Base-by-base conservation (phyloP, 805 yeast species). In the Metschnikowia lachancei region DNA sequence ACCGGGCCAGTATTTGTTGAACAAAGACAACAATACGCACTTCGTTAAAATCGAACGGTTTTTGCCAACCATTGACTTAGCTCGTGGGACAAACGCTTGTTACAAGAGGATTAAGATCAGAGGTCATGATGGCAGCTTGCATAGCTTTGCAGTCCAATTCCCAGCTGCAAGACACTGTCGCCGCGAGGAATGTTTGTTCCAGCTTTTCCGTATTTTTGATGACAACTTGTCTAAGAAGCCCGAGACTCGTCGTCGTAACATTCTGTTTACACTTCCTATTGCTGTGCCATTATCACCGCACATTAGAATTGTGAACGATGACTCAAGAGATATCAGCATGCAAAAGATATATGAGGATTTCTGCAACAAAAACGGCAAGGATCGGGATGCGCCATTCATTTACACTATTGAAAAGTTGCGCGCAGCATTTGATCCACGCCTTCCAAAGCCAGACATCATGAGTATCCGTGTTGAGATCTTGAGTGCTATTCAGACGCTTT, bases 141-240 rank as follows among this genome's bases (percentile, higher is more conserved):
- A 92, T 66, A 81, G 92, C 39, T 95, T 94, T 74, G 95, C 97
- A 0, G 95, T 94, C 17, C 99, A 94, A 70, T 90, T 87, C 65
- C 99, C 99, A 6, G 95, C 98, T 13, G 97, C 97, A 11, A 82
- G 99, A 56, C 97, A 92, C 59, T 88, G 96, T 57, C 85, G 99
- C 62, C 82, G 99, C 44, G 99, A 94, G 62, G 99, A 94, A 61
- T 78, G 96, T 44, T 83, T 94, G 47, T 85, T 89, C 75, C 99
- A 94, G 64, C 68, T 94, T 53, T 91, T 90, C 75, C 79, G 97
- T 54, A 81, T 94, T 39, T 82, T 95, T 69, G 91, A 90, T 63
- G 88, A 87, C 52, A 82, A 87, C 1, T 69, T 95, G 45, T 72
- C 83, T 0, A 81, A 85, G 56, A 85, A 87, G 59, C 96, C 88